phyloP scores from a whole-genome alignment of 139 green algal genomes.

The Coelastrella sp. region DNA sequence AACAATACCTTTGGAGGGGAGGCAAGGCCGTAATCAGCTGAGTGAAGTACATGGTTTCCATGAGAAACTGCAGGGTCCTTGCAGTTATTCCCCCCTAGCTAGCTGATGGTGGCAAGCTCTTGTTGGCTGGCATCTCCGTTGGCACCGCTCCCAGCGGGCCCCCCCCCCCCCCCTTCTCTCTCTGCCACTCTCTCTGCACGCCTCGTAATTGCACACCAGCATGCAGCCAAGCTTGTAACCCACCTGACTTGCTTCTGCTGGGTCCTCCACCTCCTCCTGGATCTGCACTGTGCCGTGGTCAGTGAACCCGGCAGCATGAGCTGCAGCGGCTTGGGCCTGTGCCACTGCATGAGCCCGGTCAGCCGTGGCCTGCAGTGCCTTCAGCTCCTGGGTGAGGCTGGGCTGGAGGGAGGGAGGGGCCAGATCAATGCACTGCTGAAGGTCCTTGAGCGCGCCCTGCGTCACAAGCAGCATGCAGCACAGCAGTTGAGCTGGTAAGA shows the following conservation, averaged over 20 bases:
- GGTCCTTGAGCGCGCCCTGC: constrained; percentile 12
- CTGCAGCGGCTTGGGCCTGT: background rate
- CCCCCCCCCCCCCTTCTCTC: no score
- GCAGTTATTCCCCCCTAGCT: no score
- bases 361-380: background rate
- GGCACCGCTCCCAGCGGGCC: no score
- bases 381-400: background rate
- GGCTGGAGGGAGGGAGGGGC: background rate
- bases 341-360: background rate
- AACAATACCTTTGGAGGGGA: no score
- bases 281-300: constrained; percentile 16
- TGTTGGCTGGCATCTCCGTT: no score
- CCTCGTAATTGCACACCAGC: no score
- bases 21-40: no score
- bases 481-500: background rate
- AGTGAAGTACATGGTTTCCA: no score
- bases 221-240: no score
- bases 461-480: background rate
- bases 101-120: no score
- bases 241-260: background rate
- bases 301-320: background rate
- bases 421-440: constrained; percentile 17
- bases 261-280: constrained; percentile 32
- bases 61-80: no score
- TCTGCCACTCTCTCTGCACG: no score